Base-by-base conservation (phyloP, 495 filamentous ascomycete genomes). In the Evernia prunastri region DNA sequence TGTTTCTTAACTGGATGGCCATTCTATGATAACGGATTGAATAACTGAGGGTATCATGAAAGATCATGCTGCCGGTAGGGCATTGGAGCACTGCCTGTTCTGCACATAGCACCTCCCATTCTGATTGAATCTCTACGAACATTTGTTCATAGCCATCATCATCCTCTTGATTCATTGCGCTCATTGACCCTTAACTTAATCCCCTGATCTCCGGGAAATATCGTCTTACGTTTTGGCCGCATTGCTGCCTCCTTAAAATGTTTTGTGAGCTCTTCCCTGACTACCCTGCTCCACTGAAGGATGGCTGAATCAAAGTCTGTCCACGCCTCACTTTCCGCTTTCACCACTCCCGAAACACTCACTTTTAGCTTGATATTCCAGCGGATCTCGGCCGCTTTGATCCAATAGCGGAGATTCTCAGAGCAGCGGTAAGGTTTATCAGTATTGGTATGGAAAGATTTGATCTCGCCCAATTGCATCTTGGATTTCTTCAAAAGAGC, bases 341-440 rank as follows among this genome's bases (percentile, higher is more conserved):
- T 84, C 9, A 96, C 92, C 17, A 97, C 86, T 15, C 86, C 90
- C 78, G 92, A 87, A 31, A 91, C 90, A 70, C 96, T 90, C 60
- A 96, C 81, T 69, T 90, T 86, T 60, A 97, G 79, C 64, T 89
- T 84, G 25, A 90, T 83, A 76, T 97, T 95, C 90, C 92, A 98
- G 31, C 94, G 84, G 58, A 97, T 81, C 76, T 97, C 90, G 9
- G 92, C 90, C 25, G 95, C 95, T 76, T 98, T 98, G 72, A 90
- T 81, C 93, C 94, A 98, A 79, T 86, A 98, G 15, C 90, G 83
- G 42, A 98, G 81, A 71, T 98, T 98, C 59, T 98, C 95, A 0
- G 92, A 91, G 60, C 86, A 84, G 60, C 94, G 88, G 72, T 98
- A 98, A 0, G 95, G 95, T 75, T 97, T 97, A 42, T 84, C 86